Conservation (phyloP, 345 rosid species). For the Passiflora organensis region DNA sequence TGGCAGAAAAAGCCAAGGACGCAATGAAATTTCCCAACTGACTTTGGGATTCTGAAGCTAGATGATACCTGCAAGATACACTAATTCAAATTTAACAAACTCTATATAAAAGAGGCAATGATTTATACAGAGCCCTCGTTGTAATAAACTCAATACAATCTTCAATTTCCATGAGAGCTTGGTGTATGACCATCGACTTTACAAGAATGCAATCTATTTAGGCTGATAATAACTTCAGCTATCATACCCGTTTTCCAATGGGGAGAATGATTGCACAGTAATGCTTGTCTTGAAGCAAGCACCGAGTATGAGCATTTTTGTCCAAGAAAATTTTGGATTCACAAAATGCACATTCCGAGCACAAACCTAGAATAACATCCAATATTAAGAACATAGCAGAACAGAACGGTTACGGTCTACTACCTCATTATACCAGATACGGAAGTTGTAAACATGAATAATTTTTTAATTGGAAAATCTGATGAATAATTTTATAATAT, state of each 20-base stretch:
- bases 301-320: conserved; percentile 64
- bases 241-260: conserved; percentile 61
- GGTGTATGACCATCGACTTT: neutral
- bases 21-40: conserved; percentile 57
- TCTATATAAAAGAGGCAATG: neutral
- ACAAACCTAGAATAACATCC: conserved; percentile 44
- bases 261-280: conserved; percentile 62
- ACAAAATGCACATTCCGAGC: conserved; percentile 78
- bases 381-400: conserved; percentile 1
- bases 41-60: conserved; percentile 35
- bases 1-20: conserved; percentile 65
- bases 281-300: conserved; percentile 75
- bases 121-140: too few species aligned
- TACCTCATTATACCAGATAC: neutral
- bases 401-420: neutral
- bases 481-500: too few species aligned
- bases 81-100: neutral
- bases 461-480: too few species aligned
- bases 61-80: conserved; percentile 55
- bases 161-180: neutral
- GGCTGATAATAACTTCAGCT: conserved; percentile 10
- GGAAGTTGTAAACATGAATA: neutral
- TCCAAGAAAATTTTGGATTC: conserved; percentile 63
- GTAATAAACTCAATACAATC: too few species aligned
- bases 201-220: neutral